phyloP scores from a whole-genome alignment of 495 filamentous ascomycete genomes.

The Viridothelium virens region DNA sequence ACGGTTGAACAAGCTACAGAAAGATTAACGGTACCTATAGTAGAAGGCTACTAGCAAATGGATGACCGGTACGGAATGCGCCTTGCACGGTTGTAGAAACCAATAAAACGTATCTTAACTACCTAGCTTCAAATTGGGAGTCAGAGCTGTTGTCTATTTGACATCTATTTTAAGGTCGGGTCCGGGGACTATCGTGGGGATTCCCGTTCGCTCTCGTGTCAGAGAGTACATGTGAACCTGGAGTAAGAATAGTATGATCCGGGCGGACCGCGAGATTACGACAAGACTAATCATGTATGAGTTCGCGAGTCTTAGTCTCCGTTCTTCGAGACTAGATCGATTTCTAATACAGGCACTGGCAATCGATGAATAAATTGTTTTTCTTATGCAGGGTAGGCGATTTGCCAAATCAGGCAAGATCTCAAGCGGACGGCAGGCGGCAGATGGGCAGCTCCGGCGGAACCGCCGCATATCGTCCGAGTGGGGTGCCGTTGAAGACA shows the following conservation, averaged over 20 bases:
- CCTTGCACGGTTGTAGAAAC: background rate
- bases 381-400: background rate
- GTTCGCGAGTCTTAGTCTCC: background rate
- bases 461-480: background rate
- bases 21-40: constrained; percentile 10
- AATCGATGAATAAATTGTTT: background rate
- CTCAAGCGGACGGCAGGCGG: no score
- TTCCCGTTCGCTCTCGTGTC: background rate
- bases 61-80: background rate
- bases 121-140: background rate
- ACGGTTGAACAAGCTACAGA: constrained; percentile 53
- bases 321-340: background rate
- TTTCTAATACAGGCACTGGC: constrained; percentile 2
- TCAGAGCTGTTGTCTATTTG: no score
- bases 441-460: background rate
- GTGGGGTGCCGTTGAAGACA: constrained; percentile 2
- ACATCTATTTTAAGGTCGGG: background rate
- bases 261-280: background rate
- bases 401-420: background rate
- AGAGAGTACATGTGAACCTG: background rate
- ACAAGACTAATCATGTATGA: background rate
- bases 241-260: background rate
- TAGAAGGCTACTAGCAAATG: no score
- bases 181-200: background rate
- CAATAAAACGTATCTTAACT: background rate